Percentiles rank a stretch among this genome's conserved stretches.
Conservation (phyloP, 495 filamentous ascomycete species). For the Podospora pseudoanserina region DNA sequence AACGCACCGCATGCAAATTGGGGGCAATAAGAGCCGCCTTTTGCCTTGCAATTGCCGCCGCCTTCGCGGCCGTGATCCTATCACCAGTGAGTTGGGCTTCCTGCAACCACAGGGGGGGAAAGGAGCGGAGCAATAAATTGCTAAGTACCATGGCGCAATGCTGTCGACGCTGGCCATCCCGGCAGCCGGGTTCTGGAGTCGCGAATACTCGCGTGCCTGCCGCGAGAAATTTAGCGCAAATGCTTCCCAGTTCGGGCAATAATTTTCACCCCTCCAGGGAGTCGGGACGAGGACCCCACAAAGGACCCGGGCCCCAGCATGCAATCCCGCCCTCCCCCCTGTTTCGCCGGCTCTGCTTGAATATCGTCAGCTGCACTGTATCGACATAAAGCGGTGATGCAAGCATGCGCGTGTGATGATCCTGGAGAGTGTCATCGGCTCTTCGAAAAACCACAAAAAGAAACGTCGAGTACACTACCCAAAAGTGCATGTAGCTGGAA, state of each 20-base stretch:
- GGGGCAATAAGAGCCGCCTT: background rate
- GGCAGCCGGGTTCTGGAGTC: conserved; percentile 7
- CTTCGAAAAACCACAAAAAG: background rate
- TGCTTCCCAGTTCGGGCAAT: background rate
- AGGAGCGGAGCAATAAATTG: background rate
- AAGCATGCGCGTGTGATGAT: conserved; percentile 3
- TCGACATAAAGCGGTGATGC: background rate
- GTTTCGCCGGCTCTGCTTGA: background rate
- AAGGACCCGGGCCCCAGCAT: background rate
- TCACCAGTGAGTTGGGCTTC: background rate
- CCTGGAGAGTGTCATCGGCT: conserved; percentile 4
- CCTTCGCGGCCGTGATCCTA: background rate
- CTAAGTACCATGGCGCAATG: conserved; percentile 9
- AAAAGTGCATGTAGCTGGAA: background rate
- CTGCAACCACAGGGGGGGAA: background rate
- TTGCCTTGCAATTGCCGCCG: background rate
- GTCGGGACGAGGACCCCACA: background rate
- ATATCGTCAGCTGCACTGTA: background rate
- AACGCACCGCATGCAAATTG: background rate
- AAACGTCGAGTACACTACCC: background rate
- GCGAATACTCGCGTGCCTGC: background rate
- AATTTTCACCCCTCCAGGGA: background rate
- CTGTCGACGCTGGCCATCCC: conserved; percentile 8
- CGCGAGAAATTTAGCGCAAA: conserved; percentile 1
- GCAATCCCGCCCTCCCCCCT: too few relatives aligned